Conservation (phyloP, 495 filamentous ascomycete genomes). For the Aspergillus ellipticus region DNA sequence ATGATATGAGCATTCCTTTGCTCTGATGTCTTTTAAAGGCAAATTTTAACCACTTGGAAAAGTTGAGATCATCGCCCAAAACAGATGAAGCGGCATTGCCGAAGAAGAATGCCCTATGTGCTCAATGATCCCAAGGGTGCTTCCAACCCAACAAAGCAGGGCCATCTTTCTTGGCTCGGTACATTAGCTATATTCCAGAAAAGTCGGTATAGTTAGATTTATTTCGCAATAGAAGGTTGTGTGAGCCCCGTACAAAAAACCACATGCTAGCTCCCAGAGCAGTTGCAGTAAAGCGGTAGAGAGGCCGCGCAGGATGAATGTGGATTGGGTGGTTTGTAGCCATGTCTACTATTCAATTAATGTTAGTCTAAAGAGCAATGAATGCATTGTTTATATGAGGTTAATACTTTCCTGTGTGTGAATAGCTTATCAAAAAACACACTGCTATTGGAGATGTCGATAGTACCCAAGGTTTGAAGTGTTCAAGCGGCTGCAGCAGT, state of each 20-base stretch:
- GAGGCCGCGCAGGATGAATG: constrained; percentile 63
- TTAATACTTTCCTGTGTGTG: constrained; percentile 2
- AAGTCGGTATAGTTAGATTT: constrained; percentile 14
- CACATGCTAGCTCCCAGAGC: constrained; percentile 94
- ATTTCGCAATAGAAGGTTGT: constrained; percentile 3
- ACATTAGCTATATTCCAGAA: constrained; percentile 67
- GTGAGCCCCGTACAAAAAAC: constrained; percentile 77
- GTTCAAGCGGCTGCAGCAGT: not conserved
- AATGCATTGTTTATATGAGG: not conserved
- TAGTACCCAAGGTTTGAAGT: not conserved
- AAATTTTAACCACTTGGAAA: too few relatives aligned
- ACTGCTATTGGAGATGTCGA: not conserved
- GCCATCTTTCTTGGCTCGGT: constrained; percentile 90
- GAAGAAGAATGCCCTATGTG: not conserved
- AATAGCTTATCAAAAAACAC: not conserved
- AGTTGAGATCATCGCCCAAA: too few relatives aligned
- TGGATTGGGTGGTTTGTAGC: constrained; percentile 68
- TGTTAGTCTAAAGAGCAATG: not conserved
- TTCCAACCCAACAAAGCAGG: constrained; percentile 87
- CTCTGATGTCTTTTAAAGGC: too few relatives aligned
- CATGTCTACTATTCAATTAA: constrained; percentile 41
- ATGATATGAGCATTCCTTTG: too few relatives aligned
- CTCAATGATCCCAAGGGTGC: constrained; percentile 99
- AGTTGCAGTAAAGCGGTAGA: constrained; percentile 83
- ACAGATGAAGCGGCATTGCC: not conserved